Base-by-base conservation (phyloP, 345 rosid species). In the Microcos paniculata region DNA sequence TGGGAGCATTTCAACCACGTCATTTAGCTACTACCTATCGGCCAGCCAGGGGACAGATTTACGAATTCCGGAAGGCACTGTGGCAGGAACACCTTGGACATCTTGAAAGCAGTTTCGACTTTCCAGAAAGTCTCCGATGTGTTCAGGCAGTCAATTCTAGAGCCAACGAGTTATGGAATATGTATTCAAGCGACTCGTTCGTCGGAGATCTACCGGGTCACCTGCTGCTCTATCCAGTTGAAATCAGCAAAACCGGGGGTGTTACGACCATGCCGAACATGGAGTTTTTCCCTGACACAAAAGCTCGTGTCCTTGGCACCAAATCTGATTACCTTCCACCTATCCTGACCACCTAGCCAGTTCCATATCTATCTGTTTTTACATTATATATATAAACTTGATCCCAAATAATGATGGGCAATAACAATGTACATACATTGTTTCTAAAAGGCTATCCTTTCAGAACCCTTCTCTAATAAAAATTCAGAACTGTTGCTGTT, bases 1-100 rank as follows among this genome's bases (percentile, higher is more conserved):
- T 75, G 63, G 78, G 78, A 62, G 78, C 71, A 14, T 75, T 35
- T 38, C 78, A 75, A 26, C 78, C 78, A 3, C 13, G 35, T 42
- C 71, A 75, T 49, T 35, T 75, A 15, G 52, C 62, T 1, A 52
- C 40, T 15, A 6, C 21, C 18, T 0, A 14, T 10, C 56, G 5
- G 51, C 71, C 49, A 10, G 72, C 71, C 38, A 64, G 45, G 72
- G 78, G 78, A 21, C 52, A 64, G 57, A 75, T 75, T 21, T 52
- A 31, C 13, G 30, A 13, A 4, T 64, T 75, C 71, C 63, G 78
- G 2, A 75, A 52, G 71, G 61, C 78, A 65, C 35, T 75, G 16
- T 75, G 78, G 78, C 43, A 16, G 31, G 78, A 75, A 49, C 78
- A 75, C 62, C 62, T 75, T 38, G 71, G 52, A 18, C 12, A 5